Evolutionary conservation across 352 stramenopile species (phyloP).

Genomic region (Globisporangium polare): DNA sequence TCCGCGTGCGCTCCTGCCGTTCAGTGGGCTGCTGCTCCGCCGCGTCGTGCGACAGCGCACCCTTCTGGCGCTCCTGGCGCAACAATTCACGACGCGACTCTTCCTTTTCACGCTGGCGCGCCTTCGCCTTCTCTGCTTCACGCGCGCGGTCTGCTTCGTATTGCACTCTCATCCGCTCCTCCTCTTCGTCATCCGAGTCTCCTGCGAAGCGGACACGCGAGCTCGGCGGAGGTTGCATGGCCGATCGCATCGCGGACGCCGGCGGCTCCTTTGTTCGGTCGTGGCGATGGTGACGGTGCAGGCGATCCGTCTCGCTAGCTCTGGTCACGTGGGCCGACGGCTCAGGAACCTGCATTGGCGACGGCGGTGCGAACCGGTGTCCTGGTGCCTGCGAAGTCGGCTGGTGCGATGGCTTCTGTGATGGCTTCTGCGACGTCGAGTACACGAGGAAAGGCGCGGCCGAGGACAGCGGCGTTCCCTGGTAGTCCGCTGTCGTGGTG

Average conservation of each 20-base stretch:
- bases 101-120: conserved; percentile 14
- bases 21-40: conserved; percentile 1
- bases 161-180: conserved; percentile 11
- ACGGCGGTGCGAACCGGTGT: background rate
- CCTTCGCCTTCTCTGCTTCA: conserved; percentile 7
- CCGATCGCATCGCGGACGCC: conserved; percentile 25
- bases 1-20: conserved; percentile 1
- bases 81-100: conserved; percentile 9
- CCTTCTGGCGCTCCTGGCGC: conserved; percentile 8
- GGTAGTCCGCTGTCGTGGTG: conserved; percentile 18
- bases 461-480: conserved; percentile 32
- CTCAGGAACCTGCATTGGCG: background rate
- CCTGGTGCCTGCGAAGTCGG: background rate
- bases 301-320: conserved; percentile 12
- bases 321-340: background rate
- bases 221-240: conserved; percentile 35
- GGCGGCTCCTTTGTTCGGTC: conserved; percentile 22
- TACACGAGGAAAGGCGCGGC: conserved; percentile 46
- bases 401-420: background rate
- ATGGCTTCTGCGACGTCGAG: conserved; percentile 17
- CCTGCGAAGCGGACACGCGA: conserved; percentile 31
- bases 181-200: conserved; percentile 7
- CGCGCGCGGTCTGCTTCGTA: background rate
- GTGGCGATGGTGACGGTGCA: conserved; percentile 14
- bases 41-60: conserved; percentile 1